A percentile compares a stretch with the other conserved stretches of the same genome.
Conservation (phyloP, 495 filamentous ascomycete species). For the Podospora pseudopauciseta region DNA sequence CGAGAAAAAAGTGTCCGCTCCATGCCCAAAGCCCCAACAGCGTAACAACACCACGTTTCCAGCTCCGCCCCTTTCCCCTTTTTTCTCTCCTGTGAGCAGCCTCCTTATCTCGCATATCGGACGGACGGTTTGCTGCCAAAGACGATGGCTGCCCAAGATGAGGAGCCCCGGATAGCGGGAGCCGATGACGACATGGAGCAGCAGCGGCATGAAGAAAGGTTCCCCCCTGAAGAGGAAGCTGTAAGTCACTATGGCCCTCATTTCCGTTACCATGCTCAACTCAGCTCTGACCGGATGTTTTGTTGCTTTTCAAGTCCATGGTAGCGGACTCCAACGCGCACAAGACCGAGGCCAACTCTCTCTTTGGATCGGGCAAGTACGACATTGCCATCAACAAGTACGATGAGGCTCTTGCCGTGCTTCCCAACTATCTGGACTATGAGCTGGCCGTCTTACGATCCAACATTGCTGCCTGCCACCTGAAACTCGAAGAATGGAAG, state of each 20-base stretch:
- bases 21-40: neutral
- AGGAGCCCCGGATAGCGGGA: neutral
- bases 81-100: neutral
- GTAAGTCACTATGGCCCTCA: constrained; percentile 21
- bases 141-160: constrained; percentile 14
- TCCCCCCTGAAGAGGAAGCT: constrained; percentile 49
- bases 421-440: constrained; percentile 85
- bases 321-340: constrained; percentile 68
- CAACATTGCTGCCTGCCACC: constrained; percentile 87
- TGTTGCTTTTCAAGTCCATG: constrained; percentile 49
- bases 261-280: constrained; percentile 1
- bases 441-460: constrained; percentile 81
- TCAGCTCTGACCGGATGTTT: constrained; percentile 14
- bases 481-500: constrained; percentile 86
- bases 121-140: neutral
- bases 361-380: constrained; percentile 70
- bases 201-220: constrained; percentile 22
- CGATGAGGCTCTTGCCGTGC: constrained; percentile 74
- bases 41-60: neutral
- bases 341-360: constrained; percentile 72
- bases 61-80: neutral
- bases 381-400: constrained; percentile 86
- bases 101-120: constrained; percentile 12
- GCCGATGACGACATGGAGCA: constrained; percentile 20
- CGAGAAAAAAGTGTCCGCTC: neutral